Evolutionary conservation across 1,284 basidiomycete species (phyloP), one percentile per base, ranked within the genome.

Genomic region (Malassezia obtusa): DNA sequence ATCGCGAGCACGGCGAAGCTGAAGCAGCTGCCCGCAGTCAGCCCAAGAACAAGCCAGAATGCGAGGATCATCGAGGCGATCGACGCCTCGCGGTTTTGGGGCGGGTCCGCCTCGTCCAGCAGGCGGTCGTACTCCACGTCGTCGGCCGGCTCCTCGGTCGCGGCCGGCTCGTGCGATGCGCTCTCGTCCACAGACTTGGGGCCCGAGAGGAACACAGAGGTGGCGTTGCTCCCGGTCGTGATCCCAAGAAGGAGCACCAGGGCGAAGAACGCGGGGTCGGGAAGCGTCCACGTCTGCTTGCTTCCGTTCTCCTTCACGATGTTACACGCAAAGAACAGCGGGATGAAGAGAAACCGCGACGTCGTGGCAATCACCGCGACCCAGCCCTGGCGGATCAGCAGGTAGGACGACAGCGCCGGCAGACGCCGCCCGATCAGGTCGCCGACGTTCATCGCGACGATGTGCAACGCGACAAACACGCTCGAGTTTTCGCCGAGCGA

Each of bases 341-440:
- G 61, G 1, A 65, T 10, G 26, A 62, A 57, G 22, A 51, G 25
- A 31, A 49, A 30, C 12, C 63, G 50, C 5, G 39, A 10, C 2
- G 47, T 17, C 15, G 39, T 43, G 6, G 17, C 21, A 7, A 36
- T 32, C 31, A 45, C 2, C 19, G 53, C 41, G 21, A 50, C 47
- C 19, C 6, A 57, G 19, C 22, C 46, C 25, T 15, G 33, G 2
- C 30, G 37, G 17, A 62, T 25, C 14, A 51, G n/a, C 19, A 57
- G 30, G 36, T 36, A 4, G 25, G 57, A 36, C 12, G 40, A 25
- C 7, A 64, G 24, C 6, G 52, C 11, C 12, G 63, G 63, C 24
- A 64, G 24, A 2, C 49, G 50, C 11, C 63, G 55, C 3, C 63
- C 63, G 6, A 61, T 21, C 25, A 65, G n/a, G 48, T 65, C 63